Percentiles rank a stretch among this genome's conserved stretches.
phyloP scores from a whole-genome alignment of 441 rosid genomes.

The Macaranga tanarius region DNA sequence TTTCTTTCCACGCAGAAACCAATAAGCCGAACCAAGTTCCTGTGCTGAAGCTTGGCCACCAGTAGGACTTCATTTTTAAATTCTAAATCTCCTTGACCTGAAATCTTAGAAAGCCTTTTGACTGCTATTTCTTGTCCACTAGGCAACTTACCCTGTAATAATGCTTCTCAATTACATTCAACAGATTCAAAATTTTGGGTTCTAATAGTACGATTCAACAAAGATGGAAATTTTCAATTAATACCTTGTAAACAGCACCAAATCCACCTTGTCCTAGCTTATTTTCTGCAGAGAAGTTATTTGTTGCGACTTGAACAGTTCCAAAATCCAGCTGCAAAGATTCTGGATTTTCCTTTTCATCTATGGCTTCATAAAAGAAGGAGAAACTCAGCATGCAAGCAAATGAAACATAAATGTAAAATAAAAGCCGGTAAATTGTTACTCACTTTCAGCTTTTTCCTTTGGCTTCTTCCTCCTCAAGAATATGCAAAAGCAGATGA shows the following conservation, averaged over 20 bases:
- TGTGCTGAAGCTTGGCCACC: conserved; percentile 32
- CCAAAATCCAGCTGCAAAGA: conserved; percentile 17
- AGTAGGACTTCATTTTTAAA: conserved; percentile 23
- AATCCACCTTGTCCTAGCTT: conserved; percentile 31
- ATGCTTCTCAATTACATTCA: not conserved
- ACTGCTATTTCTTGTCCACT: conserved; percentile 17
- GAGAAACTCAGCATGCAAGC: not conserved
- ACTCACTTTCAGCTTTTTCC: conserved; percentile 8
- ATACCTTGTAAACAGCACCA: conserved; percentile 26
- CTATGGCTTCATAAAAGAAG: conserved; percentile 5
- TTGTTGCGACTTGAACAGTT: conserved; percentile 13
- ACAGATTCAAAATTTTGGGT: not conserved
- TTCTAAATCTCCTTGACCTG: conserved; percentile 23
- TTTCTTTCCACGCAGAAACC: conserved; percentile 16
- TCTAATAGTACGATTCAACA: not conserved
- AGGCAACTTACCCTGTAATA: conserved; percentile 18
- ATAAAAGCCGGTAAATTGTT: not conserved
- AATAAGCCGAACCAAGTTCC: conserved; percentile 23
- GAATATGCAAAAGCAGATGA: not conserved
- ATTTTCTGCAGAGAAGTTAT: conserved; percentile 22
- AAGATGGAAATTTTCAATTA: not conserved
- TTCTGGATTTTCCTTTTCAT: conserved; percentile 13
- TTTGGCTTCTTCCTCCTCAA: not conserved
- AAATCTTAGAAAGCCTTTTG: conserved; percentile 14
- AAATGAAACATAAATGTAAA: not conserved